Evolutionary conservation across 2,329 filamentous ascomycete genomes (phyloP), one percentile per base, ranked within the genome.

Genomic region (Gnomoniopsis smithogilvyi): DNA sequence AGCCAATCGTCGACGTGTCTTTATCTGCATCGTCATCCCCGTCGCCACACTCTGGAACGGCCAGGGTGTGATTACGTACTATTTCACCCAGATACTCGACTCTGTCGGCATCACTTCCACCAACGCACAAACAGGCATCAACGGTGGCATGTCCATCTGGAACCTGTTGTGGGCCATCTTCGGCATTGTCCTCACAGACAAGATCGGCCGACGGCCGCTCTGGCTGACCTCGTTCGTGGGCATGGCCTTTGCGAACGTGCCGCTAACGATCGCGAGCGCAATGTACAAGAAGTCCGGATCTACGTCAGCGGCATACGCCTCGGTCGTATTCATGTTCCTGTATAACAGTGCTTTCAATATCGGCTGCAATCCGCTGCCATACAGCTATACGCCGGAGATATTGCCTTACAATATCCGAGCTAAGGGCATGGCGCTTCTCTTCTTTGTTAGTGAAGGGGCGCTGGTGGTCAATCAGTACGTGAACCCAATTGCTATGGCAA

Each of bases 401-500:
- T 46, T 56, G 17, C 54, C 54, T 19, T 50, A 50, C 8, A 41
- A 26, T 19, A 56, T 50, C 21, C 54, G 54, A 36, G 43, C 24
- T 34, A 48, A 48, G 26, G 54, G 54, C 8, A 26, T 50, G 26
- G 45, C 54, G 15, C 24, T 56, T 14, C 45, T 26, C 19, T 12
- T 50, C 12, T 41, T 56, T 19, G 26, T 24, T 6, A 24, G 26
- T 21, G 19, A 50, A 11, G 45, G 17, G 19, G 30, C 46, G 19
- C 48, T 61, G 26, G 66, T 38, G 48, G 71, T 74, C 59, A 72
- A 72, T 43, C 68, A 71, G 59, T 73, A 70, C 50, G 69, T 72
- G 43, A 73, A 72, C 48, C 71, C 72, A 0, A 66, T 73, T 11
- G 71, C 70, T 1, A 65, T 74, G 26, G 62, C 64, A 0, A 63